These are phyloP conservation scores for Cudoniella acicularis DNA, from an alignment of 495 filamentous ascomycete genomes.

Conservation along the genomic window DNA sequence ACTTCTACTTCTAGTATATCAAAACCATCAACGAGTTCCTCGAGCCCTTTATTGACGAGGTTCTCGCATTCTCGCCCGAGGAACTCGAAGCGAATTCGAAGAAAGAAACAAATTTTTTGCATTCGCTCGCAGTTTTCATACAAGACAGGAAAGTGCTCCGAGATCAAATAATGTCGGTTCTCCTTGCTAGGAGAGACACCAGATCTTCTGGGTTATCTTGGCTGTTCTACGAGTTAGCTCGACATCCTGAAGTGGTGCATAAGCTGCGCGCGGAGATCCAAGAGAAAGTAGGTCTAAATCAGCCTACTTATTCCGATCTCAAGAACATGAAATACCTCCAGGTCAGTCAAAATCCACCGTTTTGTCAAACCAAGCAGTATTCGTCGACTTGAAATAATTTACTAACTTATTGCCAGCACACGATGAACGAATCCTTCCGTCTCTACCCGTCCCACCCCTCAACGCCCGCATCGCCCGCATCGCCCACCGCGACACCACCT, in stretches of 20 bases:
- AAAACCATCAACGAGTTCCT: constrained; percentile 69
- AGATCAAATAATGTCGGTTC: constrained; percentile 71
- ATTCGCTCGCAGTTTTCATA: constrained; percentile 71
- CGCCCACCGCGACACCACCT: not conserved
- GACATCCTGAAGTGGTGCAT: constrained; percentile 56
- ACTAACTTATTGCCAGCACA: not conserved
- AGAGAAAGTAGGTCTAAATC: constrained; percentile 51
- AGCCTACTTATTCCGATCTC: constrained; percentile 59
- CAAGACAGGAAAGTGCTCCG: constrained; percentile 66
- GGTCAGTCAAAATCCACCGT: not conserved
- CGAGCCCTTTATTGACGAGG: constrained; percentile 62
- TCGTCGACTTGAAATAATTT: too few relatives aligned
- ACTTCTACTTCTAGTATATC: constrained; percentile 54
- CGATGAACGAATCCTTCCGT: not conserved
- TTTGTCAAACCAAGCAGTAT: not conserved
- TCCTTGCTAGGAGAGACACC: constrained; percentile 74
- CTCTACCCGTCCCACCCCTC: not conserved
- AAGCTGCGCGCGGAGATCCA: constrained; percentile 72
- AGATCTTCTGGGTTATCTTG: constrained; percentile 70
- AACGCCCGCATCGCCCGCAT: not conserved
- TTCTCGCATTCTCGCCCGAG: constrained; percentile 52
- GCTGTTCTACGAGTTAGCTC: constrained; percentile 71
- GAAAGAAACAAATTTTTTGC: constrained; percentile 69
- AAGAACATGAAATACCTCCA: constrained; percentile 64
- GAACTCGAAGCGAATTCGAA: constrained; percentile 60